Conservation (phyloP, 2,329 filamentous ascomycete species). For the Aschersonia sp. region DNA sequence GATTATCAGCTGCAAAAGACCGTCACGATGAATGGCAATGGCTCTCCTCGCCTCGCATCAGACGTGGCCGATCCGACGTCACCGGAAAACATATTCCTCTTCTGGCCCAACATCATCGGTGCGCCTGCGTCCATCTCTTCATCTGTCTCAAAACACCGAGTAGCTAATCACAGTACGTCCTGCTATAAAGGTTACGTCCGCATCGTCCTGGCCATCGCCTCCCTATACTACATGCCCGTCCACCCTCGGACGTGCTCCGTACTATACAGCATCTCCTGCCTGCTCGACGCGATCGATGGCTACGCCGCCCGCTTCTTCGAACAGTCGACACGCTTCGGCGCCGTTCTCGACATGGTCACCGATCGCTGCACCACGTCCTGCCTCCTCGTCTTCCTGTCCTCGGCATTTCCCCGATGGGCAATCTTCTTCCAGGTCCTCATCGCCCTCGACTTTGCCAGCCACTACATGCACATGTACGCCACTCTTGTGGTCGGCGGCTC, state of each 20-base stretch:
- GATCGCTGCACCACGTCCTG: conserved; percentile 95
- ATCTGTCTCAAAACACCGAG: neutral
- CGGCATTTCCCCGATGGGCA: conserved; percentile 86
- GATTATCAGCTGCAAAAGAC: conserved; percentile 1
- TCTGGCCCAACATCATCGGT: conserved; percentile 75
- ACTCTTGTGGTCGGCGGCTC: conserved; percentile 77
- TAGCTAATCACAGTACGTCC: too few species aligned
- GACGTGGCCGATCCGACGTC: conserved; percentile 21
- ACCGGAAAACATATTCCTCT: conserved; percentile 66
- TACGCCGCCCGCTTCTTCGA: conserved; percentile 69
- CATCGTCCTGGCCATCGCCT: conserved; percentile 71
- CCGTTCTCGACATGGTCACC: conserved; percentile 97
- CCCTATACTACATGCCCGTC: conserved; percentile 97
- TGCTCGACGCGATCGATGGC: conserved; percentile 90
- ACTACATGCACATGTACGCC: conserved; percentile 99
- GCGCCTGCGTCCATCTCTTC: conserved; percentile 12
- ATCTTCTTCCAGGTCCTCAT: conserved; percentile 92
- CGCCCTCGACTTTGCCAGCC: conserved; percentile 81
- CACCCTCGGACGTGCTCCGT: conserved; percentile 91
- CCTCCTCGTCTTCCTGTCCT: conserved; percentile 84
- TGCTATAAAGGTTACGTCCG: conserved; percentile 51
- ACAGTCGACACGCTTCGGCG: conserved; percentile 90
- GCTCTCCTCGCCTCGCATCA: conserved; percentile 20
- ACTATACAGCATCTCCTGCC: conserved; percentile 84
- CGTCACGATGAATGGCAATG: conserved; percentile 29